Conservation (phyloP, 2,329 filamentous ascomycete genomes). For the Exophiala spinifera region DNA sequence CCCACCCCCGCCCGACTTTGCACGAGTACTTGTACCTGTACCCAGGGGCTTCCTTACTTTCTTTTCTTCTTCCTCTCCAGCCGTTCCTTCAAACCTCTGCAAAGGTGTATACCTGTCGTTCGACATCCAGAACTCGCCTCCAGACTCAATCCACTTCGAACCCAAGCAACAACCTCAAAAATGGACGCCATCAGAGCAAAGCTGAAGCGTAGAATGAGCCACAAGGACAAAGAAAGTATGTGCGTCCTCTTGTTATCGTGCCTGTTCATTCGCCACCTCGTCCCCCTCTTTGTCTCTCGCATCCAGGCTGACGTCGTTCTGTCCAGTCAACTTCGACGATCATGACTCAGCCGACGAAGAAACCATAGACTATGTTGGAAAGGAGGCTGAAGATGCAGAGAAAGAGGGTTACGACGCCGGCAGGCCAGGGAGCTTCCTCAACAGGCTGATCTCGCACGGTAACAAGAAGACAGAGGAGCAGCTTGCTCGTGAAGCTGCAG, state of each 20-base stretch:
- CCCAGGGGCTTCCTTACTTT: not conserved
- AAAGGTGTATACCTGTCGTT: not conserved
- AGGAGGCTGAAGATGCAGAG: slow-evolving; percentile 27
- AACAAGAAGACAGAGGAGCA: slow-evolving; percentile 30
- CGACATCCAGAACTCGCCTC: not conserved
- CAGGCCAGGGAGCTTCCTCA: slow-evolving; percentile 26
- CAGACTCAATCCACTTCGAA: not conserved
- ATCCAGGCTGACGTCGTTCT: not conserved
- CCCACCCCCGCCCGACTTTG: not conserved
- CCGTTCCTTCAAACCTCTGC: not conserved
- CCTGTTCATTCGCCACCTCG: not conserved
- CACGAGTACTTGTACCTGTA: too few relatives aligned
- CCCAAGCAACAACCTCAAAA: not conserved
- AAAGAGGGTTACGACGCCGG: slow-evolving; percentile 23
- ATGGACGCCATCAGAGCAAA: slow-evolving; percentile 27
- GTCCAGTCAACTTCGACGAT: slow-evolving; percentile 26
- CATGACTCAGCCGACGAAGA: slow-evolving; percentile 28
- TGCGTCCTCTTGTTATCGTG: not conserved
- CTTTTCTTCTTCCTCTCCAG: not conserved
- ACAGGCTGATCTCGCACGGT: slow-evolving; percentile 28
- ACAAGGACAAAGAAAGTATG: slow-evolving; percentile 28
- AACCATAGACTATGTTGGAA: slow-evolving; percentile 22
- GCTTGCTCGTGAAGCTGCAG: slow-evolving; percentile 19
- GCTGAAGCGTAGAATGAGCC: slow-evolving; percentile 28
- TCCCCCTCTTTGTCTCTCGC: not conserved